Evolutionary conservation across 805 yeast species (phyloP).

Genomic region (Kodamaea fukazawae): DNA sequence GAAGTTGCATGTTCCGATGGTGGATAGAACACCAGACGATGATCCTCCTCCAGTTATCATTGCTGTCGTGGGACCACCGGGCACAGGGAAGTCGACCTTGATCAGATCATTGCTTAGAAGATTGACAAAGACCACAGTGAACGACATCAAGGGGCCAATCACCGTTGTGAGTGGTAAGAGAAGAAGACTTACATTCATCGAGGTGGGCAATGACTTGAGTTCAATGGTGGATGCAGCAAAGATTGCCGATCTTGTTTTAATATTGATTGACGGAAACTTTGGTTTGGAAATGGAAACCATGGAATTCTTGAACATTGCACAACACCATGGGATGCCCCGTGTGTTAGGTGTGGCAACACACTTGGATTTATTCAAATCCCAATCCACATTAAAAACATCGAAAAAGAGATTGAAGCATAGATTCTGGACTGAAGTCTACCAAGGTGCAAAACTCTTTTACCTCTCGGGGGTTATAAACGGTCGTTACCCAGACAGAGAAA

Average conservation of each 20-base stretch:
- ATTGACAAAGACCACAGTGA: slow-evolving; percentile 78
- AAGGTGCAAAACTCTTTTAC: slow-evolving; percentile 94
- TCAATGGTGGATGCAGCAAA: slow-evolving; percentile 97
- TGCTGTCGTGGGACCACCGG: slow-evolving; percentile 98
- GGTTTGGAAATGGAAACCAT: slow-evolving; percentile 99
- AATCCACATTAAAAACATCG: slow-evolving; percentile 82
- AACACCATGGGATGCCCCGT: slow-evolving; percentile 98
- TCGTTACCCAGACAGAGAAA: slow-evolving; percentile 95
- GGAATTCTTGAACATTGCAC: slow-evolving; percentile 95
- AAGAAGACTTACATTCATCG: slow-evolving; percentile 87
- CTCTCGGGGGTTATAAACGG: slow-evolving; percentile 95
- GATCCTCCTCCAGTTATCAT: slow-evolving; percentile 96
- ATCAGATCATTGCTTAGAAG: slow-evolving; percentile 86
- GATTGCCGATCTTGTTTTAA: slow-evolving; percentile 85
- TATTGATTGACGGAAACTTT: slow-evolving; percentile 93
- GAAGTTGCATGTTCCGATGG: slow-evolving; percentile 94
- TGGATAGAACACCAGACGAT: slow-evolving; percentile 94
- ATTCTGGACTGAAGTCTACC: slow-evolving; percentile 98
- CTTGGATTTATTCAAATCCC: slow-evolving; percentile 87
- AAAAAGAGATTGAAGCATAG: slow-evolving; percentile 90
- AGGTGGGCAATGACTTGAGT: slow-evolving; percentile 87
- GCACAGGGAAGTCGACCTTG: slow-evolving; percentile 94
- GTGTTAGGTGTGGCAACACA: slow-evolving; percentile 95
- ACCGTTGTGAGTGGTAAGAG: slow-evolving; percentile 96
- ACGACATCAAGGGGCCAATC: slow-evolving; percentile 91